Evolutionary conservation across 306 rosid genomes (phyloP).

Genomic region (Rosa lucieae): DNA sequence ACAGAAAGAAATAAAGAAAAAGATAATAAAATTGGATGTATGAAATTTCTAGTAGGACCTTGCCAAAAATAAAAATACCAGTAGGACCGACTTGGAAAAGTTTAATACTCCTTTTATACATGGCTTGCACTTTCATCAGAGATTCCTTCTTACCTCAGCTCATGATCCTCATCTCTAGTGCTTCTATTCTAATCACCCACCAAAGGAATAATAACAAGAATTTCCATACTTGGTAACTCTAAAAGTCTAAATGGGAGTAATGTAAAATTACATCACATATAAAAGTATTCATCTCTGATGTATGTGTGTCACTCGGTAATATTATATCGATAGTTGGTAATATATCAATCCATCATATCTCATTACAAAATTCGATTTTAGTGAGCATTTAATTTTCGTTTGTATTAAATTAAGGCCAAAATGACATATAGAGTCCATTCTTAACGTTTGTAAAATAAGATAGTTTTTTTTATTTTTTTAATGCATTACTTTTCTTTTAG

Average conservation of each 20-base stretch:
- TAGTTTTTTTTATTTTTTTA: too few relatives aligned
- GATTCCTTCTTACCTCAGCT: slow-evolving; percentile 30
- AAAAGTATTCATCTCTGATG: too few relatives aligned
- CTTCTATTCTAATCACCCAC: not conserved
- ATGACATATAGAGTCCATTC: not conserved
- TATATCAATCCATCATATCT: too few relatives aligned
- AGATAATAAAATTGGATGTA: slow-evolving; percentile 7
- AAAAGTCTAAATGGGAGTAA: not conserved
- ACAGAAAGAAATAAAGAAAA: not conserved
- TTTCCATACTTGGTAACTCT: not conserved
- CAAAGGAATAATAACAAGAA: not conserved
- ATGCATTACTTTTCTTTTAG: not conserved
- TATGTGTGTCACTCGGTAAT: not conserved
- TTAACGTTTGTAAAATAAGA: not conserved
- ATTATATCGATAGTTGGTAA: not conserved
- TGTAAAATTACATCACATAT: not conserved
- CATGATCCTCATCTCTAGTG: not conserved
- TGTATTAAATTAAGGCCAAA: not conserved
- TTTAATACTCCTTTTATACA: slow-evolving; percentile 13
- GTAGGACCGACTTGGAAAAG: slow-evolving; percentile 24
- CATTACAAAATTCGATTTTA: too few relatives aligned
- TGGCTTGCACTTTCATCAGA: slow-evolving; percentile 21
- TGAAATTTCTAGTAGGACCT: slow-evolving; percentile 32
- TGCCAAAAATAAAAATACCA: slow-evolving; percentile 11
- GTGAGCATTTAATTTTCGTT: too few relatives aligned